Base-by-base conservation (phyloP, 1,139 yeast species). In the Scheffersomyces titani region DNA sequence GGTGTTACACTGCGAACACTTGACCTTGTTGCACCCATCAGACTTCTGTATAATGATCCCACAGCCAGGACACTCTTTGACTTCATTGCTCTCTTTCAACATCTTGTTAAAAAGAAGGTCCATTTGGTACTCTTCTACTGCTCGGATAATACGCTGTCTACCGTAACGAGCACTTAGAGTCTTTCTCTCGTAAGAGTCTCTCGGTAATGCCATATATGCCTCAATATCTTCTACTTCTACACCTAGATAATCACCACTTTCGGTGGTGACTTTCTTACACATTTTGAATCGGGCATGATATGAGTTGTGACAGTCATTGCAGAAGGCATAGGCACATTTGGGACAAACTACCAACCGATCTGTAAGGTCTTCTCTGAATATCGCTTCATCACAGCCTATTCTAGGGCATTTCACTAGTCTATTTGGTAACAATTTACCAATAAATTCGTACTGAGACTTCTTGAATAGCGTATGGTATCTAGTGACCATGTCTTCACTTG, bases 1-100 rank as follows among this genome's bases (percentile, higher is more conserved):
- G 0, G 81, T 74, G 7, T 65, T 64, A 61, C 92, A 88, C 5
- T 78, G 71, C 0, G 77, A 62, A 64, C 92, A 87, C 40, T 75
- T 78, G 88, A 88, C 86, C 64, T 85, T 86, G 65, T 88, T 87
- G 66, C 92, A 88, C 3, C 92, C 92, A 63, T 85, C 89, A 18
- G 80, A 71, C 61, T 85, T 79, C 59, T 86, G 87, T n/a, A 86
- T 82, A 3, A 81, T 81, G 0, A 82, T 67, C 11, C 68, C 68
- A 64, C 92, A 88, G 2, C 72, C 71, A 0, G 93, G 92, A 63
- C 92, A 88, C 52, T 73, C 70, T 13, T 72, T 74, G 52, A 83
- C 68, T 36, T 76, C 78, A 7, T 80, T 74, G 11, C 74, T 74
- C 21, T 75, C 77, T 19, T 66, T 68, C 52, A 86, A 67, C 59